phyloP scores from a whole-genome alignment of 768 basidiomycete genomes.

The Tricholoma bakamatsutake region DNA sequence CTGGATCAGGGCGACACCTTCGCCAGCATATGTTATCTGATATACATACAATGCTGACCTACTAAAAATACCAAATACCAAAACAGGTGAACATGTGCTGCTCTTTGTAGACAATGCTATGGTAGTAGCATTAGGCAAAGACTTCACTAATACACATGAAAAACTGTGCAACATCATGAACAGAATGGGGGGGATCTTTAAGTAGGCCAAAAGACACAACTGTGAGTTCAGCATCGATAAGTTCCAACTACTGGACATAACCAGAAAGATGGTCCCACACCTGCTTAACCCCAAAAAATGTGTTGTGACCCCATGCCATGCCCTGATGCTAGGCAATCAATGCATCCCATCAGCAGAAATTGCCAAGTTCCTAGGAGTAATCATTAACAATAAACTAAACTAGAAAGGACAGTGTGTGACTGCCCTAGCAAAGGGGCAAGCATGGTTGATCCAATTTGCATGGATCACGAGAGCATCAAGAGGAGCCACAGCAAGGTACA shows the following conservation, averaged over 20 bases:
- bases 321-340: too few species aligned
- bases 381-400: constrained; percentile 2
- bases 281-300: not conserved
- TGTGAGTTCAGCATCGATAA: too few species aligned
- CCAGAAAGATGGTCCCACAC: not conserved
- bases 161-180: too few species aligned
- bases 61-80: not conserved
- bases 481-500: too few species aligned
- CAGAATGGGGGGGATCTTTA: too few species aligned
- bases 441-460: too few species aligned
- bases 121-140: not conserved
- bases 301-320: not conserved
- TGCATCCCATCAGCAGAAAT: not conserved
- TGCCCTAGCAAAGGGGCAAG: constrained; percentile 4
- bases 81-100: constrained; percentile 10
- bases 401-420: not conserved
- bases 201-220: too few species aligned
- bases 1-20: constrained; percentile 19
- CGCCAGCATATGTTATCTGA: too few species aligned
- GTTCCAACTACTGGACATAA: not conserved
- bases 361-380: constrained; percentile 24
- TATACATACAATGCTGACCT: too few species aligned
- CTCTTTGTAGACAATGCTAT: not conserved
- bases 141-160: too few species aligned
- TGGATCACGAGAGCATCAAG: too few species aligned